A percentile compares a stretch with the other conserved stretches of the same genome.
Evolutionary conservation across 1,139 yeast genomes (phyloP).

Genomic region (Saccharomyces hybrid): DNA sequence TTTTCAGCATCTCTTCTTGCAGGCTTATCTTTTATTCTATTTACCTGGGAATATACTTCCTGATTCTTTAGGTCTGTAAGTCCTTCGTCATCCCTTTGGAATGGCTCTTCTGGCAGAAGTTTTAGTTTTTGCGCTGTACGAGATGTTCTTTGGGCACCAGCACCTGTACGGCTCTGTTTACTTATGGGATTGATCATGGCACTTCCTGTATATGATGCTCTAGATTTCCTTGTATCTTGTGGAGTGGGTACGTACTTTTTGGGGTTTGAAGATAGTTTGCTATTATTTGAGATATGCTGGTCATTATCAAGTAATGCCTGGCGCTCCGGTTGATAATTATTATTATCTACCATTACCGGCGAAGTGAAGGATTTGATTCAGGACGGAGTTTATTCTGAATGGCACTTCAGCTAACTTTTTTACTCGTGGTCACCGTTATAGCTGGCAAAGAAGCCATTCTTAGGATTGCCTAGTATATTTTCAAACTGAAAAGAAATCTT

Average conservation of each 20-base stretch:
- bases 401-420: background rate
- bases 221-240: background rate
- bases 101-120: constrained; percentile 74
- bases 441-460: background rate
- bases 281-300: background rate
- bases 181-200: background rate
- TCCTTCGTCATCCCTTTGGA: constrained; percentile 27
- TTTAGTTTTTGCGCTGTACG: constrained; percentile 82
- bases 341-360: background rate
- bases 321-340: background rate
- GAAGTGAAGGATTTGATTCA: background rate
- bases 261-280: background rate
- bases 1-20: constrained; percentile 94
- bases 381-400: background rate
- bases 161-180: constrained; percentile 26
- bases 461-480: background rate
- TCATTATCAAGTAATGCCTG: background rate
- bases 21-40: constrained; percentile 77
- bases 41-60: constrained; percentile 74
- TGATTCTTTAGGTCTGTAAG: constrained; percentile 37
- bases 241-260: background rate
- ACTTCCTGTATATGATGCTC: background rate
- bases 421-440: background rate
- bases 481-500: background rate
- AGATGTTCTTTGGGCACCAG: constrained; percentile 83